Base-by-base conservation (phyloP, 1,284 basidiomycete genomes). In the Ganoderma sinense region DNA sequence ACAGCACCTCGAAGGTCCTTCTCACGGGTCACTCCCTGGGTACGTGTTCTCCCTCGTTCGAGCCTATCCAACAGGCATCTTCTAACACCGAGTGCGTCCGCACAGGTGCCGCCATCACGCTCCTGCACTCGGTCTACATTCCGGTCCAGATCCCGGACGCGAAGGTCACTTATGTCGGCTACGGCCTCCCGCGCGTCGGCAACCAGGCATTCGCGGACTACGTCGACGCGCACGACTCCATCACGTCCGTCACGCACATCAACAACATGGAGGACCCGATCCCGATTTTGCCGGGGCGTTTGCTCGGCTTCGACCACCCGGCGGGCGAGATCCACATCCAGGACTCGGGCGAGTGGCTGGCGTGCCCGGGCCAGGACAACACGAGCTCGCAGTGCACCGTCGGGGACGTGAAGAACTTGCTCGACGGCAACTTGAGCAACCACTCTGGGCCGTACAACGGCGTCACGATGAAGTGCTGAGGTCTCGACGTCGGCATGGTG, bases 401-500 rank as follows among this genome's bases (percentile, higher is more conserved):
- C 23, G 90, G 89, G 2, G 86, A 87, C 67, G 90, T 92, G 0
- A 76, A 81, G 0, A 83, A 82, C 40, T 83, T 92, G 67, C 83
- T 87, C 20, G 81, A 80, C 0, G 82, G 86, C 0, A 71, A 83
- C 45, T 39, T 75, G 61, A 51, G 69, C 5, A 80, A 92, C 70
- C 91, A 93, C 73, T 78, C 81, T 68, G 88, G 88, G 2, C 89
- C 89, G 10, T 92, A 90, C 75, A 84, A 88, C 68, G 86, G 86
- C 18, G 79, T 92, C 48, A 70, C 63, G 33, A 89, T 91, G 84
- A 84, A 84, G 0, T 87, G 86, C 69, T 85, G 71, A 66, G 29
- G 18, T 56, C 29, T 20, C 6, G 29, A 20, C 20, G 18, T 48
- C 18, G 20, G 45, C 20, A 10, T n/a, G 20, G 14, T 16, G 18